phyloP scores from a whole-genome alignment of 495 filamentous ascomycete species.

The Hypoxylon fragiforme region DNA sequence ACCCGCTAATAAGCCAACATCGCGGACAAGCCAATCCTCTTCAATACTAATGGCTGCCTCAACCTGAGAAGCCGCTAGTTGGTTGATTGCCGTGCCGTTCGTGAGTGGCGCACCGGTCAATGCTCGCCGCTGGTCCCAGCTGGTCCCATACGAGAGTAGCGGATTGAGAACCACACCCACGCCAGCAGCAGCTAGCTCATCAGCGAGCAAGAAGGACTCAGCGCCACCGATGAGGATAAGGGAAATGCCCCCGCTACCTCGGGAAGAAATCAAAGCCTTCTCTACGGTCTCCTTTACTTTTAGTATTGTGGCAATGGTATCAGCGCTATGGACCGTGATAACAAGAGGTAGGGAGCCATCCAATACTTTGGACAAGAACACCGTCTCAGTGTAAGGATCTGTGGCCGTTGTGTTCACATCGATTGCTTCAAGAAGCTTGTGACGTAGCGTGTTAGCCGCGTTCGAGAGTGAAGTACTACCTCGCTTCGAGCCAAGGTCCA shows the following conservation, averaged over 20 bases:
- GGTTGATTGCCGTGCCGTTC: conserved; percentile 53
- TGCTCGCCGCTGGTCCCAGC: conserved; percentile 53
- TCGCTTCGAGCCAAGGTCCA: conserved; percentile 39
- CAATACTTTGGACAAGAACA: conserved; percentile 45
- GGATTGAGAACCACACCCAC: conserved; percentile 56
- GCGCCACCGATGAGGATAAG: conserved; percentile 53
- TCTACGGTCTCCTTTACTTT: conserved; percentile 46
- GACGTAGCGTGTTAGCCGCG: conserved; percentile 43
- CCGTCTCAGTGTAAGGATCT: conserved; percentile 44
- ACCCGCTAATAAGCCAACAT: conserved; percentile 53
- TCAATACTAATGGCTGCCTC: conserved; percentile 48
- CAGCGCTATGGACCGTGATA: conserved; percentile 51
- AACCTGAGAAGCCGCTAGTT: conserved; percentile 51
- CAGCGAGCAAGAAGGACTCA: conserved; percentile 52
- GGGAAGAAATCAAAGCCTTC: conserved; percentile 20
- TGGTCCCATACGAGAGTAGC: conserved; percentile 43
- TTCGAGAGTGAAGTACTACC: conserved; percentile 46
- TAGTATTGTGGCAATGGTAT: conserved; percentile 46
- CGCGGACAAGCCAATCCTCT: conserved; percentile 55
- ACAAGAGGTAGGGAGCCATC: conserved; percentile 42
- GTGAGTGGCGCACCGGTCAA: conserved; percentile 56
- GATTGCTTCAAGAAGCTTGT: conserved; percentile 47
- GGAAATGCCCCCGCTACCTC: conserved; percentile 31
- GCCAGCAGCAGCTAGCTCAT: conserved; percentile 47
- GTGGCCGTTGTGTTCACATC: conserved; percentile 27